Conservation (phyloP, 2,329 filamentous ascomycete species). For the Hymenoscyphus linearis region DNA sequence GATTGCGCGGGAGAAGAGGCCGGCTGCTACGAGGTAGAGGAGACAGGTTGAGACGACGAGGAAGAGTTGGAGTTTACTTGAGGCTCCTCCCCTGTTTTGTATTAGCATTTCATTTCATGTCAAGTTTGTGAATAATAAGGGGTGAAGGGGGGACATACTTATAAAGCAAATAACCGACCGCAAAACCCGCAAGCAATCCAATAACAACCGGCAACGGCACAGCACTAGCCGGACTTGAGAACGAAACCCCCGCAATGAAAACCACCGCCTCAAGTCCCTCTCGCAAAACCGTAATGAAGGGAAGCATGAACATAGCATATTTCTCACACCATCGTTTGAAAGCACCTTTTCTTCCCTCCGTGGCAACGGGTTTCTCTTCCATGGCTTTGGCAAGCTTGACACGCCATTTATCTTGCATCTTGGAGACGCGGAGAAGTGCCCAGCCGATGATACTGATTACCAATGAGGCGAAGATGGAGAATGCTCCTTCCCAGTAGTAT, state of each 20-base stretch:
- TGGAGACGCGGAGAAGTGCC: constrained; percentile 73
- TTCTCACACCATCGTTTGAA: constrained; percentile 66
- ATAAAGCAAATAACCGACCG: constrained; percentile 72
- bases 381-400: constrained; percentile 70
- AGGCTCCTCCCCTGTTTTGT: constrained; percentile 50
- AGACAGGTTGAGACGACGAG: constrained; percentile 78
- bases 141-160: constrained; percentile 52
- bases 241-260: constrained; percentile 79
- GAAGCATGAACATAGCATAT: constrained; percentile 81
- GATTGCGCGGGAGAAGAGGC: constrained; percentile 71
- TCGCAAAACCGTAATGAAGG: constrained; percentile 81
- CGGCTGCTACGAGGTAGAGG: constrained; percentile 77
- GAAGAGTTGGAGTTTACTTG: constrained; percentile 67
- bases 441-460: constrained; percentile 81
- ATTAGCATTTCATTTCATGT: constrained; percentile 9
- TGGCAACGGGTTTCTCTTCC: constrained; percentile 43
- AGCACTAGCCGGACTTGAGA: constrained; percentile 67
- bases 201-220: constrained; percentile 73
- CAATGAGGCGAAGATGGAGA: constrained; percentile 66
- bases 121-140: too few relatives aligned
- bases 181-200: constrained; percentile 60
- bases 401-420: constrained; percentile 84
- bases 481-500: constrained; percentile 75
- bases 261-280: constrained; percentile 84
- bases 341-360: constrained; percentile 35